Evolutionary conservation across 139 green algal genomes (phyloP), one percentile per base, ranked within the genome.

Genomic region (Coelastrella sp.): DNA sequence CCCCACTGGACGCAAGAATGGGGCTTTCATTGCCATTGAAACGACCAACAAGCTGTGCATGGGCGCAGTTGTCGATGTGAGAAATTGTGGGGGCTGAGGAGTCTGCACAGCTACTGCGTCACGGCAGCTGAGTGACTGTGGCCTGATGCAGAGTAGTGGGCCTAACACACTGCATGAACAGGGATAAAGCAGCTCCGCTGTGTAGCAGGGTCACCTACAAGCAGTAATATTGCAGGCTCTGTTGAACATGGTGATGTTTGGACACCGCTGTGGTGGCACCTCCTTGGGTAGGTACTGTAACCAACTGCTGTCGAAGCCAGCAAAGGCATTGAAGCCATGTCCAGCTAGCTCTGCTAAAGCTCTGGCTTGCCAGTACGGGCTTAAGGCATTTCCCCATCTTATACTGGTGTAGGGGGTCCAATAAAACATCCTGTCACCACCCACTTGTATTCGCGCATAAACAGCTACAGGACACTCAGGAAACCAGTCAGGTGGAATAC

Each of bases 291-390:
- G 57, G 57, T 83, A 60, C 76, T 74, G 17, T 35, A 83, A 25
- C 76, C 76, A 83, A 17, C n/a, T 37, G 11, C 27, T 15, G 11
- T 83, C 76, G 57, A 83, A 83, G 2, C 76, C 76, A 21, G 3
- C 57, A 30, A 62, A 83, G 0, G 53, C 76, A 83, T 72, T 38
- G 27, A 83, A 83, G 37, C 76, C 76, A 50, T 83, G 59, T 19
- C 76, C 76, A 34, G 76, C 76, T 27, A 83, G 7, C 37, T 60
- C 51, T 30, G 76, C 76, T 43, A 83, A 23, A 7, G 76, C 76
- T n/a, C 76, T 53, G 57, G 76, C 76, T 40, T 83, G 76, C 76
- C 76, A 83, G 37, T 83, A 83, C 27, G 76, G 76, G 32, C 51
- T 73, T n/a, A 83, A 62, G 0, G 32, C 76, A 41, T 83, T 83